Conservation (phyloP, 2,329 filamentous ascomycete species). For the Neurospora sp. region DNA sequence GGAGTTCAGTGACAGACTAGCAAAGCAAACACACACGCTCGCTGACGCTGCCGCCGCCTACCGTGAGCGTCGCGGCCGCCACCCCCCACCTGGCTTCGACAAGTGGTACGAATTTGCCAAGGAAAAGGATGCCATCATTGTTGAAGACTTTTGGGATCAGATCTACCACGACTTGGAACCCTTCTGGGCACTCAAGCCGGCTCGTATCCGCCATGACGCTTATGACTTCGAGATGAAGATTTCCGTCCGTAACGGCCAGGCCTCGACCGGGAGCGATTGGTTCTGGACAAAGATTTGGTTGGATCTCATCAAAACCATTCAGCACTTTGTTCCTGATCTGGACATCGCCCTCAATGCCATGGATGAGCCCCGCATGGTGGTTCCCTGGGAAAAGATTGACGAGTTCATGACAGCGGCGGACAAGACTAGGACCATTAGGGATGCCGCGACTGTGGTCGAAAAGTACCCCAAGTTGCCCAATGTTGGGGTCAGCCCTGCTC, state of each 20-base stretch:
- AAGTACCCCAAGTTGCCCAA: slow-evolving; percentile 33
- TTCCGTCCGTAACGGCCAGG: slow-evolving; percentile 42
- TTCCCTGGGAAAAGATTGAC: slow-evolving; percentile 52
- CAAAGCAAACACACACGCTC: slow-evolving; percentile 37
- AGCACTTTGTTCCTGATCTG: slow-evolving; percentile 52
- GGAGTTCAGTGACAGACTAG: slow-evolving; percentile 31
- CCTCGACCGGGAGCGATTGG: slow-evolving; percentile 42
- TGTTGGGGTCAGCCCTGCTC: slow-evolving; percentile 26
- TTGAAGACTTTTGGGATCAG: slow-evolving; percentile 55
- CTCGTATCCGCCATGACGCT: slow-evolving; percentile 39
- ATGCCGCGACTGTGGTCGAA: slow-evolving; percentile 33
- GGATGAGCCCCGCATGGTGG: slow-evolving; percentile 56
- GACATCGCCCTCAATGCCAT: slow-evolving; percentile 57
- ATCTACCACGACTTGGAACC: slow-evolving; percentile 53
- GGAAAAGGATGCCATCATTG: slow-evolving; percentile 41
- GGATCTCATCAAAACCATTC: slow-evolving; percentile 41
- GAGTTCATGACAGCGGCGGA: slow-evolving; percentile 42
- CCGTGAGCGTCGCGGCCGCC: slow-evolving; percentile 43
- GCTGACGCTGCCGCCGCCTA: slow-evolving; percentile 44
- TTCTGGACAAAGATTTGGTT: slow-evolving; percentile 50
- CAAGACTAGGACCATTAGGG: slow-evolving; percentile 33
- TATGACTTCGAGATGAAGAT: slow-evolving; percentile 52
- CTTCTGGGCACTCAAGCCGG: slow-evolving; percentile 41
- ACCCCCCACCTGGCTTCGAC: slow-evolving; percentile 55
- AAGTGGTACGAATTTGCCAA: slow-evolving; percentile 47